These are phyloP conservation scores for Schizochytrium sp. DNA, from an alignment of 108 stramenopile genomes.

Conservation along the genomic window DNA sequence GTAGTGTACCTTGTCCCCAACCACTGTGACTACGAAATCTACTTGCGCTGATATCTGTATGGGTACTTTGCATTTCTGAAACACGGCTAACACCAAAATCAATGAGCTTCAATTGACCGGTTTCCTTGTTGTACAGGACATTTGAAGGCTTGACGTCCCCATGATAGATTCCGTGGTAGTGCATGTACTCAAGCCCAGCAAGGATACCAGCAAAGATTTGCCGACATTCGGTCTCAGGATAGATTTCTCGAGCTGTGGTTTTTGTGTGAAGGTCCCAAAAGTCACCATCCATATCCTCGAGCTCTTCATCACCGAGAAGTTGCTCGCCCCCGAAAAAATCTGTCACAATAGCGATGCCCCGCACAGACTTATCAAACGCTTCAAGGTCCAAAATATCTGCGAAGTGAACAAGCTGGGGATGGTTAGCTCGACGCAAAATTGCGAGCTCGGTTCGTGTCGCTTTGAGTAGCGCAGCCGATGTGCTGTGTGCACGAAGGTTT, in stretches of 20 bases:
- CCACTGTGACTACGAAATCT: not conserved
- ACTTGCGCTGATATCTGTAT: not conserved
- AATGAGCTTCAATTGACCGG: not conserved
- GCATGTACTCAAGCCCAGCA: conserved; percentile 49
- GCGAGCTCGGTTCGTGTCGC: conserved; percentile 42
- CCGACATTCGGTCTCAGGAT: not conserved
- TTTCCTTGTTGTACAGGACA: not conserved
- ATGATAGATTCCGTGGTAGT: conserved; percentile 12
- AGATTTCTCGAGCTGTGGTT: not conserved
- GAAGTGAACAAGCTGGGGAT: conserved; percentile 7
- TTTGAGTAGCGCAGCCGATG: not conserved
- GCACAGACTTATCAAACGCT: not conserved
- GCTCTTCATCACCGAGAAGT: conserved; percentile 3
- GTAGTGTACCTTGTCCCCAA: not conserved
- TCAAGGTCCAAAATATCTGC: conserved; percentile 8
- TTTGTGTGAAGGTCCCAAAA: conserved; percentile 41
- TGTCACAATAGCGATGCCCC: conserved; percentile 19
- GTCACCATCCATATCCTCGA: not conserved
- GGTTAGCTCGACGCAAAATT: not conserved
- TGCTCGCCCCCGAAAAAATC: not conserved
- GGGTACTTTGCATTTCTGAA: not conserved
- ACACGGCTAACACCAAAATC: conserved; percentile 23
- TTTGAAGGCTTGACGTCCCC: conserved; percentile 56
- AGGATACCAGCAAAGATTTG: conserved; percentile 1
- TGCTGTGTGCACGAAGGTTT: not conserved